phyloP scores from a whole-genome alignment of 805 yeast species.

The Lachancea lanzarotensis region DNA sequence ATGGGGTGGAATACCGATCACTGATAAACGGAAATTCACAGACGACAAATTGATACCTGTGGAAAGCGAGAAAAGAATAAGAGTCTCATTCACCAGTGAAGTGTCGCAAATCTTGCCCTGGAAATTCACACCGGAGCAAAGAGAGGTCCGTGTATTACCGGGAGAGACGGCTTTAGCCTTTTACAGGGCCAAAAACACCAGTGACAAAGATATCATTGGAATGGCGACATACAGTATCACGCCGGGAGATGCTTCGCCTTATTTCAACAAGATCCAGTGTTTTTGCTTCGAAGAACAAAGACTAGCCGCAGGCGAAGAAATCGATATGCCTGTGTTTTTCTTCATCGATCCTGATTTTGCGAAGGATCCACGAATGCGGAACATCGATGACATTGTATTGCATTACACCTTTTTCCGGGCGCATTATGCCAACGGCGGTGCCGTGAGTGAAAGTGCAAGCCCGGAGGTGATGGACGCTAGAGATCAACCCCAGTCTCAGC shows the following conservation, averaged over 20 bases:
- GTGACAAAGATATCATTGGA: constrained; percentile 88
- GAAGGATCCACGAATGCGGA: constrained; percentile 85
- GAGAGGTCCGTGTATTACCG: constrained; percentile 87
- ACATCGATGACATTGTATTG: constrained; percentile 80
- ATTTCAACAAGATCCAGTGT: constrained; percentile 95
- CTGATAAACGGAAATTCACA: constrained; percentile 73
- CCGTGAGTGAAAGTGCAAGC: constrained; percentile 24
- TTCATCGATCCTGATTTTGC: constrained; percentile 95
- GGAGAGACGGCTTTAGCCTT: constrained; percentile 98
- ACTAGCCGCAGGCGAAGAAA: constrained; percentile 91
- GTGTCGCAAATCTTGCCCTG: constrained; percentile 88
- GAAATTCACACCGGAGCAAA: constrained; percentile 90
- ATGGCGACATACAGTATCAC: constrained; percentile 98
- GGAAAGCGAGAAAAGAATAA: constrained; percentile 71
- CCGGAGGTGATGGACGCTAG: constrained; percentile 5
- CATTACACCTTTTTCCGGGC: constrained; percentile 87
- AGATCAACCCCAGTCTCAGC: background rate
- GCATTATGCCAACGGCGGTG: constrained; percentile 38
- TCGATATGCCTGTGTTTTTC: constrained; percentile 97
- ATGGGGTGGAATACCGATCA: constrained; percentile 91
- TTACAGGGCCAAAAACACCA: constrained; percentile 80
- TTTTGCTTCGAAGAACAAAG: constrained; percentile 97
- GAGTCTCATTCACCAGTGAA: constrained; percentile 86
- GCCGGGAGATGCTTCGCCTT: constrained; percentile 94
- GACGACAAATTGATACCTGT: constrained; percentile 85